Evolutionary conservation across 192 early-diverging fungal species (phyloP).

Genomic region (Coemansia pectinata): DNA sequence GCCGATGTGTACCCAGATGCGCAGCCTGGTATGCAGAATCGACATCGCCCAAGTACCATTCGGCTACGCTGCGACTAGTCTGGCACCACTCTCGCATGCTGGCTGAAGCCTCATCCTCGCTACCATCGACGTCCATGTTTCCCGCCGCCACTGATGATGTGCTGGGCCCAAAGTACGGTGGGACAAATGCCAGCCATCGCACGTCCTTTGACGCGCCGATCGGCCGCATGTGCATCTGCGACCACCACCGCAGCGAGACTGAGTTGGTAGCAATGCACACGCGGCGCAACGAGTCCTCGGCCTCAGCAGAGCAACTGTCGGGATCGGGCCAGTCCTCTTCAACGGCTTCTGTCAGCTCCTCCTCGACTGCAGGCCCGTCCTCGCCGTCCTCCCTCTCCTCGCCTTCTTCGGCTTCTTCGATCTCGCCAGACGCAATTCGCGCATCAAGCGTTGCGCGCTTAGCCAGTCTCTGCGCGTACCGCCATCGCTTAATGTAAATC

Average conservation of each 20-base stretch:
- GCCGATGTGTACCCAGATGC: constrained; percentile 43
- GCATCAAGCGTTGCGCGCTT: constrained; percentile 31
- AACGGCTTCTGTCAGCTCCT: constrained; percentile 7
- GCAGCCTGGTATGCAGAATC: constrained; percentile 47
- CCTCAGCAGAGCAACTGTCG: constrained; percentile 25
- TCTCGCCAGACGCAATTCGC: constrained; percentile 38
- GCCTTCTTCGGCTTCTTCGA: constrained; percentile 53
- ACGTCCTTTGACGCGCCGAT: constrained; percentile 50
- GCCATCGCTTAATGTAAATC: constrained; percentile 44
- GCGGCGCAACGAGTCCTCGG: constrained; percentile 52
- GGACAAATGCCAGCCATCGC: constrained; percentile 40
- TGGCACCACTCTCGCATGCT: constrained; percentile 20
- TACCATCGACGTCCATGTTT: neutral
- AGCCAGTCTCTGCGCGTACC: constrained; percentile 37
- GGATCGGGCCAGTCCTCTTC: constrained; percentile 44
- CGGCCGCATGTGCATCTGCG: constrained; percentile 52
- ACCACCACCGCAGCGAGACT: constrained; percentile 48
- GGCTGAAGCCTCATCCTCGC: neutral
- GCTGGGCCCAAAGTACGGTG: neutral
- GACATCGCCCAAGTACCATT: constrained; percentile 41
- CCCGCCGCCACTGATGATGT: neutral
- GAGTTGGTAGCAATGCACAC: constrained; percentile 35
- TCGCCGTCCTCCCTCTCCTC: constrained; percentile 50
- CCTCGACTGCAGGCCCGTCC: constrained; percentile 1
- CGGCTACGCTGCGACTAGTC: constrained; percentile 8